These are phyloP conservation scores for Puccinia novopanici DNA, from an alignment of 1,284 basidiomycete species.

Conservation along the genomic window DNA sequence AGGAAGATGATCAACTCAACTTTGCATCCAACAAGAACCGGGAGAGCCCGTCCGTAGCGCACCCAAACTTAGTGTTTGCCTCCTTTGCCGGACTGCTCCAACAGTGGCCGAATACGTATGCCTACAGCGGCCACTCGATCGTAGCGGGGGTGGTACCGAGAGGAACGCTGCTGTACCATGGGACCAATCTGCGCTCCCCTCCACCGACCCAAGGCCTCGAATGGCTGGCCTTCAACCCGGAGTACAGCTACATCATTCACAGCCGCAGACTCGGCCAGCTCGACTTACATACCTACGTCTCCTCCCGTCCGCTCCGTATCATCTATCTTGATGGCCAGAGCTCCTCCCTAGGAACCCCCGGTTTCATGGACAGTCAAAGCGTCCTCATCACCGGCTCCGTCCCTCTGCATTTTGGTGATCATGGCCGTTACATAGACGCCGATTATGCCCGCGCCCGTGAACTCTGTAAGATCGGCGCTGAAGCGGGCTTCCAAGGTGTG, in stretches of 20 bases:
- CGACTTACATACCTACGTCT: constrained; percentile 59
- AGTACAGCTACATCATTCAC: constrained; percentile 59
- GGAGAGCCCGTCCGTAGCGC: too few relatives aligned
- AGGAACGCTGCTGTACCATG: constrained; percentile 63
- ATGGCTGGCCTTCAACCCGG: constrained; percentile 62
- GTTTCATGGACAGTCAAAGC: constrained; percentile 62
- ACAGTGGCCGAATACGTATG: constrained; percentile 65
- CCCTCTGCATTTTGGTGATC: background rate
- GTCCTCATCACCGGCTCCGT: constrained; percentile 60
- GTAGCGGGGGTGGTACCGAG: constrained; percentile 62
- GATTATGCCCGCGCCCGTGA: constrained; percentile 48
- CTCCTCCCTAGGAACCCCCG: constrained; percentile 60
- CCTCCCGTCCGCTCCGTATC: constrained; percentile 60
- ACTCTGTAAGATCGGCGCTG: constrained; percentile 39
- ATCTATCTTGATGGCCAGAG: constrained; percentile 63
- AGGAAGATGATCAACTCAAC: too few relatives aligned
- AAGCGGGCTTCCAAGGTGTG: constrained; percentile 52
- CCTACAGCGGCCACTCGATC: constrained; percentile 64
- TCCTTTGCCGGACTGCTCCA: constrained; percentile 62
- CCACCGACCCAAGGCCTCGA: constrained; percentile 59
- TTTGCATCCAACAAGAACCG: too few relatives aligned
- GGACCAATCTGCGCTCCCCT: constrained; percentile 54
- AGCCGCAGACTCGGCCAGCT: background rate
- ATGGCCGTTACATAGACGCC: background rate
- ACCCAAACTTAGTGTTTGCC: constrained; percentile 61